A percentile compares a stretch with the other conserved stretches of the same genome.
Evolutionary conservation across 2,329 filamentous ascomycete genomes (phyloP).

Genomic region (Neopestalotiopsis rosae): DNA sequence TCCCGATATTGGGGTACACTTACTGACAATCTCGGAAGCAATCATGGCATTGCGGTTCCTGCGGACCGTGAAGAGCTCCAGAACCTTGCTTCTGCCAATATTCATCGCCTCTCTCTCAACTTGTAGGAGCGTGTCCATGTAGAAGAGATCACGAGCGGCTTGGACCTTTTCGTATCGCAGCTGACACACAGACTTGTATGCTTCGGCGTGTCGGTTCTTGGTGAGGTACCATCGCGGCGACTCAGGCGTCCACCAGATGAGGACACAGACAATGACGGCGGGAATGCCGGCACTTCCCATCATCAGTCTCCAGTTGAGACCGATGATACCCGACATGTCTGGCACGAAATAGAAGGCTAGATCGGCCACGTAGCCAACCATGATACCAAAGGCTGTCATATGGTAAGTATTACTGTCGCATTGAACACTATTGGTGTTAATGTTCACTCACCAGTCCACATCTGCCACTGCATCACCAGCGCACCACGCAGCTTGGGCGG

Average conservation of each 20-base stretch:
- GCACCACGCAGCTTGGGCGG: slow-evolving; percentile 69
- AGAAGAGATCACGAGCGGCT: slow-evolving; percentile 61
- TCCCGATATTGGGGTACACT: no score
- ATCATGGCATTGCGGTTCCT: slow-evolving; percentile 67
- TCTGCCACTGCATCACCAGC: slow-evolving; percentile 63
- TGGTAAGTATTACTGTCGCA: no score
- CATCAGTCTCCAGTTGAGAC: slow-evolving; percentile 72
- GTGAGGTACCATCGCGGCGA: slow-evolving; percentile 43
- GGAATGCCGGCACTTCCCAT: slow-evolving; percentile 70
- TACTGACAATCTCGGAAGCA: slow-evolving; percentile 63
- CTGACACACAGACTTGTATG: slow-evolving; percentile 50
- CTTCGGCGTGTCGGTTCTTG: slow-evolving; percentile 51
- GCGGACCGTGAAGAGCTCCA: slow-evolving; percentile 64
- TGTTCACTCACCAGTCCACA: slow-evolving; percentile 40
- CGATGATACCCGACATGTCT: slow-evolving; percentile 55
- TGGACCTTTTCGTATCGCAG: slow-evolving; percentile 59
- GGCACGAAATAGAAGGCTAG: slow-evolving; percentile 64
- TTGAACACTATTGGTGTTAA: no score
- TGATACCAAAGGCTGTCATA: slow-evolving; percentile 53
- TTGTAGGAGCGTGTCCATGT: slow-evolving; percentile 62
- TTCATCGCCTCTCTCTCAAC: slow-evolving; percentile 58
- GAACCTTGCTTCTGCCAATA: slow-evolving; percentile 53
- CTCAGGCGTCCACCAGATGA: slow-evolving; percentile 52
- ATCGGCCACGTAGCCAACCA: slow-evolving; percentile 64
- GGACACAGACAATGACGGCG: slow-evolving; percentile 58